A percentile compares a stretch with the other conserved stretches of the same genome.
These are phyloP conservation scores for Myriosclerotinia scirpicola DNA, from an alignment of 2,329 filamentous ascomycete species.

Conservation along the genomic window DNA sequence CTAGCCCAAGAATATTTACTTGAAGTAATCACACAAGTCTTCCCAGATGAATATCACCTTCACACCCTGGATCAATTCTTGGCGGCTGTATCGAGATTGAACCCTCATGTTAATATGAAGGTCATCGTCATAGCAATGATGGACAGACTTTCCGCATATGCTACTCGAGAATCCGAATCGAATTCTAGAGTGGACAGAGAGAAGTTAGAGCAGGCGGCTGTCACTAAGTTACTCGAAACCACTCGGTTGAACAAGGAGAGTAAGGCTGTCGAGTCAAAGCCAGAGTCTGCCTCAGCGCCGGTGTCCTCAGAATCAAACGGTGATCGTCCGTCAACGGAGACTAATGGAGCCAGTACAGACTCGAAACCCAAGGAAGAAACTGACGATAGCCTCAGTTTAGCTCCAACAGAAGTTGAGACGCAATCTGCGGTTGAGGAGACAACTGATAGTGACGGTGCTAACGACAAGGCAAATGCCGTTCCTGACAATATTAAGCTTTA, in stretches of 20 bases:
- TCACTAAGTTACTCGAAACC: conserved; percentile 74
- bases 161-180: conserved; percentile 79
- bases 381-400: conserved; percentile 48
- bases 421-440: conserved; percentile 24
- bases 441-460: conserved; percentile 44
- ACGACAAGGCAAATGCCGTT: conserved; percentile 52
- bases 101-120: conserved; percentile 97
- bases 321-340: conserved; percentile 34
- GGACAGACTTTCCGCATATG: conserved; percentile 92
- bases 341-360: conserved; percentile 40
- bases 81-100: conserved; percentile 86
- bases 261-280: conserved; percentile 28
- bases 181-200: conserved; percentile 69
- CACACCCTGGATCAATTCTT: conserved; percentile 96
- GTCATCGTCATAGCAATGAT: conserved; percentile 97
- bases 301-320: conserved; percentile 37
- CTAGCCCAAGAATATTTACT: conserved; percentile 95
- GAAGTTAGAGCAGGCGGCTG: conserved; percentile 80
- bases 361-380: conserved; percentile 43
- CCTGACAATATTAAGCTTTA: conserved; percentile 84
- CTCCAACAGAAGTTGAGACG: conserved; percentile 42
- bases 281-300: conserved; percentile 9
- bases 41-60: conserved; percentile 96
- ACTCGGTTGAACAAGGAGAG: conserved; percentile 65
- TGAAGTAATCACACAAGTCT: conserved; percentile 98